A percentile compares a stretch with the other conserved stretches of the same genome.
Evolutionary conservation across 768 basidiomycete species (phyloP).

Genomic region (Stropharia rugosoannulata): DNA sequence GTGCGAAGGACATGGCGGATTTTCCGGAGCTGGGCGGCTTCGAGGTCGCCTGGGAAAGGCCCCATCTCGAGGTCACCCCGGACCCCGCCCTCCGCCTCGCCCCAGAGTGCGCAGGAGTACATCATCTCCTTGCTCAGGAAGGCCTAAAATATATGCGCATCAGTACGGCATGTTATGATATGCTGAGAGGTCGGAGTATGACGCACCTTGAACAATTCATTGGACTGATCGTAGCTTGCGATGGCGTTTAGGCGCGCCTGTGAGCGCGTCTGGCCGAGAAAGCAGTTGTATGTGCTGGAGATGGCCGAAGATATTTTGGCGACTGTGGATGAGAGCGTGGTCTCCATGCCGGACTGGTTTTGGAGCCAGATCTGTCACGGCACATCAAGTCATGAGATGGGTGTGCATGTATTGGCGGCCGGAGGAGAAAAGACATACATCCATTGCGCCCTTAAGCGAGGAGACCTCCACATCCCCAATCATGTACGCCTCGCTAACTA

Average conservation of each 20-base stretch:
- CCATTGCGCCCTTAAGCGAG: conserved; percentile 59
- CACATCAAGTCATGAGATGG: conserved; percentile 11
- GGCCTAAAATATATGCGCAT: conserved; percentile 39
- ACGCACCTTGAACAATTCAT: conserved; percentile 76
- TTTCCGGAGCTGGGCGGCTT: conserved; percentile 82
- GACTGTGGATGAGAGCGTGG: conserved; percentile 54
- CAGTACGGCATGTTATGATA: conserved; percentile 2
- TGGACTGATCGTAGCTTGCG: conserved; percentile 91
- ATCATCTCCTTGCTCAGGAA: conserved; percentile 91
- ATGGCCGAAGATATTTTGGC: conserved; percentile 56
- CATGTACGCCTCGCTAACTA: conserved; percentile 78
- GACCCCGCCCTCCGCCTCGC: conserved; percentile 77
- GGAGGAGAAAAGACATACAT: conserved; percentile 41
- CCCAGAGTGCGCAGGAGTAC: conserved; percentile 90
- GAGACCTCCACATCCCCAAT: conserved; percentile 65
- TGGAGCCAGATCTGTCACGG: conserved; percentile 62
- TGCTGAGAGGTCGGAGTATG: background rate
- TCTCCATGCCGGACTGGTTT: conserved; percentile 58
- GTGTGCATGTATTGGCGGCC: background rate
- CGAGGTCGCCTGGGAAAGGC: conserved; percentile 65
- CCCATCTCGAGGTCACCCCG: conserved; percentile 63
- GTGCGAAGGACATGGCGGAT: conserved; percentile 77
- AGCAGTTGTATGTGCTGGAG: conserved; percentile 65
- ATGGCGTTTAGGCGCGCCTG: conserved; percentile 79
- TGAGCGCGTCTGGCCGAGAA: conserved; percentile 71